A percentile compares a stretch with the other conserved stretches of the same genome.
These are phyloP conservation scores for Rhododendron vialii DNA, from an alignment of 148 eudicot species.

Conservation along the genomic window DNA sequence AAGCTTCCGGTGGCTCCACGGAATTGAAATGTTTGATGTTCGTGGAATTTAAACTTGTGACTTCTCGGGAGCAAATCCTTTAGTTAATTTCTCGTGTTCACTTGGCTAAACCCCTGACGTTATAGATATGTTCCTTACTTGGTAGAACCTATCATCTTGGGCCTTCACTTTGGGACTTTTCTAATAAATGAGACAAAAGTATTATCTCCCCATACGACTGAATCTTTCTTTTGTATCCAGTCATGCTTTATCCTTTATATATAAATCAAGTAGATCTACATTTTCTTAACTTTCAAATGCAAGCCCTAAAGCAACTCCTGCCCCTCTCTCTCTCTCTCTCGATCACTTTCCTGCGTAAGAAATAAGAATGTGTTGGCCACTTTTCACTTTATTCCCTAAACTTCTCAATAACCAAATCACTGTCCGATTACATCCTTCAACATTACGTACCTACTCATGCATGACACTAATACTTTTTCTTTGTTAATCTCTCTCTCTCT, in stretches of 20 bases:
- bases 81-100: too few relatives aligned
- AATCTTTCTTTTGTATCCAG: constrained; percentile 12
- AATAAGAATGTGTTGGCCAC: constrained; percentile 11
- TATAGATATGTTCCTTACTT: not conserved
- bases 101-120: too few relatives aligned
- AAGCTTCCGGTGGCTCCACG: too few relatives aligned
- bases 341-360: not conserved
- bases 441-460: not conserved
- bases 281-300: not conserved
- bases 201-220: constrained; percentile 21
- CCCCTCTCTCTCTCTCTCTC: not conserved
- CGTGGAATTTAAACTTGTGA: too few relatives aligned
- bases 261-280: not conserved
- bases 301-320: not conserved
- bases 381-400: constrained; percentile 23
- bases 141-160: not conserved
- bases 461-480: not conserved
- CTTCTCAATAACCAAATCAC: not conserved
- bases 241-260: not conserved
- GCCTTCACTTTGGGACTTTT: constrained; percentile 32
- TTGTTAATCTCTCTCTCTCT: not conserved
- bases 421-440: not conserved
- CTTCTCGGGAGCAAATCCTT: too few relatives aligned
- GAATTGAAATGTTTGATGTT: too few relatives aligned
- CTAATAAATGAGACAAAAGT: constrained; percentile 52